Percentiles rank a stretch among this genome's conserved stretches.
These are phyloP conservation scores for Vachellia collinsii DNA, from an alignment of 306 rosid species.

Conservation along the genomic window DNA sequence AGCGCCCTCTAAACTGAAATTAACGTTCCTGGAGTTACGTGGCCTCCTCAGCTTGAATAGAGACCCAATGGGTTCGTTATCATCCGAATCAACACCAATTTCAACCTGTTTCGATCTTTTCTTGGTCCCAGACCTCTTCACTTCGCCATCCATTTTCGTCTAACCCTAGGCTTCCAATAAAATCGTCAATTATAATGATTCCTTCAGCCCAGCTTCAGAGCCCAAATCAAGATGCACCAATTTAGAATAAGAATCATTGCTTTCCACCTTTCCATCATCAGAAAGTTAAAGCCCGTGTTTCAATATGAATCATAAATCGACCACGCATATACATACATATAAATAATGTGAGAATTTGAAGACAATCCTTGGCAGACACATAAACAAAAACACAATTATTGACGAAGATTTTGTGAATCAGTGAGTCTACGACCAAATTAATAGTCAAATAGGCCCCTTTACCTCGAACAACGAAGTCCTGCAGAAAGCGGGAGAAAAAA, in stretches of 20 bases:
- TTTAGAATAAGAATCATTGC: constrained; percentile 40
- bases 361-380: constrained; percentile 16
- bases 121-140: constrained; percentile 56
- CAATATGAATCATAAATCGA: constrained; percentile 21
- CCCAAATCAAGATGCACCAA: constrained; percentile 44
- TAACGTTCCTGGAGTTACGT: constrained; percentile 60
- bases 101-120: constrained; percentile 61
- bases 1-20: constrained; percentile 40
- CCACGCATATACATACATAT: constrained; percentile 10
- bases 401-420: constrained; percentile 12
- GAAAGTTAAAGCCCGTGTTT: constrained; percentile 42
- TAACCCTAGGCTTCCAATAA: constrained; percentile 48
- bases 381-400: not conserved
- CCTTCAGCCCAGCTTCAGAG: constrained; percentile 58
- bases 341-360: constrained; percentile 13
- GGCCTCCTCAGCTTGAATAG: constrained; percentile 68
- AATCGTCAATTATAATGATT: constrained; percentile 21
- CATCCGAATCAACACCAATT: constrained; percentile 64
- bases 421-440: constrained; percentile 4
- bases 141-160: constrained; percentile 68
- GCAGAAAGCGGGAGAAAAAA: not conserved
- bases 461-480: constrained; percentile 29
- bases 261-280: constrained; percentile 47
- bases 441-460: constrained; percentile 30
- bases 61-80: constrained; percentile 84